Conservation (phyloP, 805 yeast species). For the Candida corydali region DNA sequence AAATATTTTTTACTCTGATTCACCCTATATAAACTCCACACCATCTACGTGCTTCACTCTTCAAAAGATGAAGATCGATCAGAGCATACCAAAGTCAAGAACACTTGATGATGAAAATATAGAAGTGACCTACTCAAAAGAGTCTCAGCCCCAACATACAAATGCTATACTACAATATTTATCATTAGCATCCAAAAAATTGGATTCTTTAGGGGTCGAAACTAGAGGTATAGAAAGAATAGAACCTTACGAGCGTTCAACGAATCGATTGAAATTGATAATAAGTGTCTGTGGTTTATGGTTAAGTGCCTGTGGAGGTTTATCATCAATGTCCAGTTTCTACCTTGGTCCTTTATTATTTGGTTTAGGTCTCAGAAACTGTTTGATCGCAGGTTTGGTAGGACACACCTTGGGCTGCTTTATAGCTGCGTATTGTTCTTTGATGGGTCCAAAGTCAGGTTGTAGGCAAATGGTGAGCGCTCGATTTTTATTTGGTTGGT, state of each 20-base stretch:
- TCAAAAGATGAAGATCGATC: no score
- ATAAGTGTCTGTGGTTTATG: slow-evolving; percentile 66
- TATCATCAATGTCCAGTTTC: slow-evolving; percentile 86
- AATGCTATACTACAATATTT: slow-evolving; percentile 9
- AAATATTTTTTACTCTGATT: background rate
- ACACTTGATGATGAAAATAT: background rate
- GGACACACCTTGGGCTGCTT: slow-evolving; percentile 68
- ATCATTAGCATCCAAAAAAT: slow-evolving; percentile 16
- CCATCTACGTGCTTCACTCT: no score
- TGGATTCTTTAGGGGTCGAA: slow-evolving; percentile 62
- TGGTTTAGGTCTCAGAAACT: slow-evolving; percentile 63
- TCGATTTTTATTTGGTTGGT: slow-evolving; percentile 79
- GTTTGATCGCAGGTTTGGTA: slow-evolving; percentile 57
- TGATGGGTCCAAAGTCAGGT: slow-evolving; percentile 89
- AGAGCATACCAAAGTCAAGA: background rate
- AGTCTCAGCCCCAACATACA: background rate
- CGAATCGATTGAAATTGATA: slow-evolving; percentile 22
- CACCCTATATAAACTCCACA: no score
- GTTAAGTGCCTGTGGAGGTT: slow-evolving; percentile 82
- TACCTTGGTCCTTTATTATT: slow-evolving; percentile 71
- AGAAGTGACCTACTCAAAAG: background rate
- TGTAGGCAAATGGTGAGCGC: slow-evolving; percentile 85
- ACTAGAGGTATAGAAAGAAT: slow-evolving; percentile 76
- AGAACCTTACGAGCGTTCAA: slow-evolving; percentile 61
- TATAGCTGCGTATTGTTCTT: slow-evolving; percentile 77